A percentile compares a stretch with the other conserved stretches of the same genome.
Evolutionary conservation across 2,329 filamentous ascomycete genomes (phyloP).

Genomic region (Paradendryphiella salina): DNA sequence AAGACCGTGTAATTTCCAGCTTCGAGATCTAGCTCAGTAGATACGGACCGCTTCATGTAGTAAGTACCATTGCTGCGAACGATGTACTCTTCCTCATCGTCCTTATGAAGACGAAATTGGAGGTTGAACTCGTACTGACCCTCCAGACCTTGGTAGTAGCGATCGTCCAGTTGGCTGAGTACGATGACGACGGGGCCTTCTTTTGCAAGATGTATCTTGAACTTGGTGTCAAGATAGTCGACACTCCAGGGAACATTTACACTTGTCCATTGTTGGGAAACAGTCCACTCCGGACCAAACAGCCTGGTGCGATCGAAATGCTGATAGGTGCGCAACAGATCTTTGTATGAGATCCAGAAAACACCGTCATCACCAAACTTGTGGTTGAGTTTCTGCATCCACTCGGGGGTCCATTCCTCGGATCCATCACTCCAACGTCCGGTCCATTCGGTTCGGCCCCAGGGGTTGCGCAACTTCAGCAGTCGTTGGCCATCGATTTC

Average conservation of each 20-base stretch:
- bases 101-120: slow-evolving; percentile 62
- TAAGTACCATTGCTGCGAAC: slow-evolving; percentile 60
- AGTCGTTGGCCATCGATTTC: slow-evolving; percentile 63
- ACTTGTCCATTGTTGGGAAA: slow-evolving; percentile 65
- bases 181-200: slow-evolving; percentile 61
- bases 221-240: slow-evolving; percentile 64
- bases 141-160: slow-evolving; percentile 62
- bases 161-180: slow-evolving; percentile 62
- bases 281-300: slow-evolving; percentile 63
- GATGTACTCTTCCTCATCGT: slow-evolving; percentile 63
- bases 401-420: slow-evolving; percentile 81
- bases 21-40: slow-evolving; percentile 73
- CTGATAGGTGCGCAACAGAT: slow-evolving; percentile 62
- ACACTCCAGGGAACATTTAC: slow-evolving; percentile 63
- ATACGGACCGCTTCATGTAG: slow-evolving; percentile 73
- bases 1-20: slow-evolving; percentile 75
- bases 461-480: slow-evolving; percentile 66
- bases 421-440: slow-evolving; percentile 82
- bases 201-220: slow-evolving; percentile 58
- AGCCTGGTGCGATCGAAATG: slow-evolving; percentile 64
- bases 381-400: slow-evolving; percentile 72
- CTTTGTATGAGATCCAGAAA: slow-evolving; percentile 65
- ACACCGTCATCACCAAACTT: slow-evolving; percentile 75
- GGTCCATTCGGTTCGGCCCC: slow-evolving; percentile 80
- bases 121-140: slow-evolving; percentile 62